phyloP scores from a whole-genome alignment of 371 early-diverging fungal species.

The Saksenaea vasiformis region DNA sequence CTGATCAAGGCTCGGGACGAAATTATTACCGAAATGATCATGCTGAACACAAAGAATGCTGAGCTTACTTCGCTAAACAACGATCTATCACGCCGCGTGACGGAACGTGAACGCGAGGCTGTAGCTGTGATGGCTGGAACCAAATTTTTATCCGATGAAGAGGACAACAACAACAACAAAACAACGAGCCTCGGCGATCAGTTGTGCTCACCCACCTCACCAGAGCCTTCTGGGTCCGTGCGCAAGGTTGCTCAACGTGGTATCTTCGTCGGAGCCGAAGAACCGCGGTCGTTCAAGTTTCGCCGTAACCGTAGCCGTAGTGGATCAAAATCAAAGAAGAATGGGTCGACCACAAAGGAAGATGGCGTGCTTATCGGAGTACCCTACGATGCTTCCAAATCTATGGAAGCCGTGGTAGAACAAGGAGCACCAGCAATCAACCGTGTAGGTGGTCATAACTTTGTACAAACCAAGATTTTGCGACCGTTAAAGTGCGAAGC shows the following conservation, averaged over 20 bases:
- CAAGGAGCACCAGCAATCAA: not conserved
- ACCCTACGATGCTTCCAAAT: conserved; percentile 27
- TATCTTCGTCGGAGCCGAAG: conserved; percentile 44
- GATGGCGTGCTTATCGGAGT: conserved; percentile 27
- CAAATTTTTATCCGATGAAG: conserved; percentile 16
- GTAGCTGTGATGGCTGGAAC: conserved; percentile 39
- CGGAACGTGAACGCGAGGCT: conserved; percentile 41
- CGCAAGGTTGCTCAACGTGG: conserved; percentile 41
- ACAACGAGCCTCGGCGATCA: not conserved
- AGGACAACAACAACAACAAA: not conserved
- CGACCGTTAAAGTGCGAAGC: conserved; percentile 79
- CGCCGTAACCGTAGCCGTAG: conserved; percentile 34
- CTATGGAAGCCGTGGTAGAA: not conserved
- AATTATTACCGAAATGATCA: conserved; percentile 53
- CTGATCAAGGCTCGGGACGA: conserved; percentile 34
- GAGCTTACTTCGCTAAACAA: conserved; percentile 57
- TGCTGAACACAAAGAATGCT: conserved; percentile 55
- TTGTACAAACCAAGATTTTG: conserved; percentile 61
- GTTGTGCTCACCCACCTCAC: not conserved
- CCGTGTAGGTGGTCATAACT: conserved; percentile 45
- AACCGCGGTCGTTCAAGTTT: conserved; percentile 48
- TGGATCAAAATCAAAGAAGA: conserved; percentile 15
- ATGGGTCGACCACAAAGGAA: conserved; percentile 8
- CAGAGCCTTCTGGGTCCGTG: conserved; percentile 12
- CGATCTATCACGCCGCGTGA: conserved; percentile 50